These are phyloP conservation scores for Trichoderma citrinoviride DNA, from an alignment of 2,329 filamentous ascomycete species.

Conservation along the genomic window DNA sequence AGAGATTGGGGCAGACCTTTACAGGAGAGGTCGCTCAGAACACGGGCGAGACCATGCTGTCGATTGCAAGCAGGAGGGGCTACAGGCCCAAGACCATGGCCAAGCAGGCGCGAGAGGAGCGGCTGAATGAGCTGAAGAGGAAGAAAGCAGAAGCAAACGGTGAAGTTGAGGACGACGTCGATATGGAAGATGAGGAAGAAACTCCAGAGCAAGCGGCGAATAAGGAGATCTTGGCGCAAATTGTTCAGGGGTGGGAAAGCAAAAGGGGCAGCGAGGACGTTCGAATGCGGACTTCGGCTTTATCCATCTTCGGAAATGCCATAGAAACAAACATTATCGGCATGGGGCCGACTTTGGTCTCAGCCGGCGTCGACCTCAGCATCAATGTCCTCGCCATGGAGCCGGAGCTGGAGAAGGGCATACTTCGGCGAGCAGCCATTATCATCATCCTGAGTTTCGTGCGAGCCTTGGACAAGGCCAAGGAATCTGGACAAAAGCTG, in stretches of 20 bases:
- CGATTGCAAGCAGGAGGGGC: constrained; percentile 62
- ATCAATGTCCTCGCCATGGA: constrained; percentile 64
- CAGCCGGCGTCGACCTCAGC: constrained; percentile 60
- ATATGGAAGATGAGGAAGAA: constrained; percentile 47
- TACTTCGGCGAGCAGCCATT: constrained; percentile 65
- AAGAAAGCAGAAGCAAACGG: constrained; percentile 35
- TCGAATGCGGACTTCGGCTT: constrained; percentile 64
- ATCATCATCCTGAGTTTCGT: constrained; percentile 62
- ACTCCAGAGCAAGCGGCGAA: constrained; percentile 44
- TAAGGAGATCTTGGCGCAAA: constrained; percentile 54
- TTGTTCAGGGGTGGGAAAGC: constrained; percentile 66
- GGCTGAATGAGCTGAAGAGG: constrained; percentile 47
- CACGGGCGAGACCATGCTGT: constrained; percentile 58
- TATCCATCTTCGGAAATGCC: constrained; percentile 61
- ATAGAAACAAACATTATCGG: constrained; percentile 61
- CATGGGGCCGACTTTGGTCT: constrained; percentile 51
- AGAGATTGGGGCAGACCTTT: constrained; percentile 57
- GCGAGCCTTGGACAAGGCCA: constrained; percentile 54
- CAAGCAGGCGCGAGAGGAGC: constrained; percentile 52
- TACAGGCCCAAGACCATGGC: constrained; percentile 58
- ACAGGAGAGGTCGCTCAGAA: constrained; percentile 50
- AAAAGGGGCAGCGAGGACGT: constrained; percentile 66
- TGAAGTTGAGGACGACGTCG: constrained; percentile 45
- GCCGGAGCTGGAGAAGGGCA: constrained; percentile 56
- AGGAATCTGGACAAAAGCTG: constrained; percentile 44